Conservation (phyloP, 306 rosid species). For the Hylodesmum podocarpum region DNA sequence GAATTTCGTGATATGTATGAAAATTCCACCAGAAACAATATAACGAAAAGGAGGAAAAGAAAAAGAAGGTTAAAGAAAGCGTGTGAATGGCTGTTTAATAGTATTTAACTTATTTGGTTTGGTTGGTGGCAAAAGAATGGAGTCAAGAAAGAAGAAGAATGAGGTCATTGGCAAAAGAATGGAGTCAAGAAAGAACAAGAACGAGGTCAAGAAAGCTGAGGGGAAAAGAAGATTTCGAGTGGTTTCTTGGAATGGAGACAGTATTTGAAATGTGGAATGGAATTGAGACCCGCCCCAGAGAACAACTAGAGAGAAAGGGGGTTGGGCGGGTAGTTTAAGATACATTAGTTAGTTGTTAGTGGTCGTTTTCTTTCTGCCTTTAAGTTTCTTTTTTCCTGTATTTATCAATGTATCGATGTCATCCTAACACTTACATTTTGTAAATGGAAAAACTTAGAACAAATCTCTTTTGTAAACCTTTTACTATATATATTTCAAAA, state of each 20-base stretch:
- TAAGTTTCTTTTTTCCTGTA: no score
- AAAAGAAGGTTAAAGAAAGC: conserved; percentile 12
- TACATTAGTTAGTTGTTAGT: no score
- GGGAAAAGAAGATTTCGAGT: background rate
- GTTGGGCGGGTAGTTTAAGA: no score
- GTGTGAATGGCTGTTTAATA: conserved; percentile 22
- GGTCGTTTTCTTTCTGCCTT: no score
- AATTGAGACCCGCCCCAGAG: background rate
- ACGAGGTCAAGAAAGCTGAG: no score
- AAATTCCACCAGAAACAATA: background rate
- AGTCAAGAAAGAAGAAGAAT: background rate
- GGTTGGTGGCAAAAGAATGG: conserved; percentile 28
- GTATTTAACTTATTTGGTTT: background rate
- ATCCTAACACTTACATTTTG: no score
- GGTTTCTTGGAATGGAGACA: background rate
- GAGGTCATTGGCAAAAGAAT: no score
- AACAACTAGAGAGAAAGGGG: no score
- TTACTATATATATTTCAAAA: no score
- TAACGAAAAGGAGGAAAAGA: background rate
- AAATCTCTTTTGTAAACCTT: no score
- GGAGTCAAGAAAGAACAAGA: background rate
- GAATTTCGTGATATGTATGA: background rate
- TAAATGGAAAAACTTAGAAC: no score
- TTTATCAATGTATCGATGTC: no score
- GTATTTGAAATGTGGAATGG: background rate